Evolutionary conservation across 2,329 filamentous ascomycete species (phyloP).

Genomic region (Rosellinia necatrix): DNA sequence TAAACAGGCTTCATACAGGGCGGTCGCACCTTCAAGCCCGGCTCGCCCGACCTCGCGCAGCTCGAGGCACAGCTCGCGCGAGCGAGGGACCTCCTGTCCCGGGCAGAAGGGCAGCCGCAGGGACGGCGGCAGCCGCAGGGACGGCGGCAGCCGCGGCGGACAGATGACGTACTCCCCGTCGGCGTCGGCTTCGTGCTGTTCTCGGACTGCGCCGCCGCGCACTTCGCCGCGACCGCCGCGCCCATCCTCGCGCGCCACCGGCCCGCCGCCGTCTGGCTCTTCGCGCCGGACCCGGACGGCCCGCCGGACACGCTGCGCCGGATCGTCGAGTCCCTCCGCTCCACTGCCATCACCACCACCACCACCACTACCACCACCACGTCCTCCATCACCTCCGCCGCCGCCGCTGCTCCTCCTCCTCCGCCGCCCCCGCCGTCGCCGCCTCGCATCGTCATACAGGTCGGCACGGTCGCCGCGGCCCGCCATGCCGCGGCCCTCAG

Average conservation of each 20-base stretch:
- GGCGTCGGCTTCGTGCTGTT: conserved; percentile 68
- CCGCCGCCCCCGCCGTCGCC: conserved; percentile 2
- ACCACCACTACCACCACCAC: no score
- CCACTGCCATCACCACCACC: not conserved
- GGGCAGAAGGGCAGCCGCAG: not conserved
- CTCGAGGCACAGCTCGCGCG: conserved; percentile 42
- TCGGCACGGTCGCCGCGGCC: conserved; percentile 54
- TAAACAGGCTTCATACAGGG: conserved; percentile 42
- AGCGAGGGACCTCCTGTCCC: conserved; percentile 1
- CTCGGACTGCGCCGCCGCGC: conserved; percentile 43
- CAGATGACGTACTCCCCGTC: conserved; percentile 49
- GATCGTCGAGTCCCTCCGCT: conserved; percentile 29
- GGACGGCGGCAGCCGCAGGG: not conserved
- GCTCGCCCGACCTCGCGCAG: conserved; percentile 34
- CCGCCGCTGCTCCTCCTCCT: not conserved
- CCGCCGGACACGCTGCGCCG: conserved; percentile 31
- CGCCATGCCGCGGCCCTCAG: conserved; percentile 44
- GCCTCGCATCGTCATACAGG: conserved; percentile 55
- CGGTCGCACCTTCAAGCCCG: conserved; percentile 41
- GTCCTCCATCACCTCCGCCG: no score
- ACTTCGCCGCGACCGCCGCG: conserved; percentile 50
- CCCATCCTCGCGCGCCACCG: conserved; percentile 56
- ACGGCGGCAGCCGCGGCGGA: not conserved
- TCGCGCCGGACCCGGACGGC: conserved; percentile 56
- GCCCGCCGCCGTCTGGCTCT: conserved; percentile 69